Evolutionary conservation across 164 flowering plant genomes (phyloP).

Genomic region (Echeveria elegans): DNA sequence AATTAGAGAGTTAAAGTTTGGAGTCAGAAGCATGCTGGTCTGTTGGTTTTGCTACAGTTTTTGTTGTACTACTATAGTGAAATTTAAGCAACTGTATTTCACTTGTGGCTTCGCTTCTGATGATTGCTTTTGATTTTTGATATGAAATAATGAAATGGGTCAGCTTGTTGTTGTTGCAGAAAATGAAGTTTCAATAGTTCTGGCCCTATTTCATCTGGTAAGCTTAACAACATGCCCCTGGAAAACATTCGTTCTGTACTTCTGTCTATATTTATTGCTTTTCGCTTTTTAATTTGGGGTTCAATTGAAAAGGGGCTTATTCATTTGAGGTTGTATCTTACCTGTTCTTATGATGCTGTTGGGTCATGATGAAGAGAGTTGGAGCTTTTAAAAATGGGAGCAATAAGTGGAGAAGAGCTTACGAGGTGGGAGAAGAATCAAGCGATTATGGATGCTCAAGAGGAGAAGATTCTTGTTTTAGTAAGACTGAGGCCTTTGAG

Average conservation of each 20-base stretch:
- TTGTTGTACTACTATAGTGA: constrained; percentile 8
- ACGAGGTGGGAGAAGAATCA: constrained; percentile 54
- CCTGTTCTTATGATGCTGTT: constrained; percentile 5
- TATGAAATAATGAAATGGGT: constrained; percentile 16
- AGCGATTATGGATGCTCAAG: constrained; percentile 23
- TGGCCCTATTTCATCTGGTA: constrained; percentile 13
- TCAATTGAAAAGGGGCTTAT: too few relatives aligned
- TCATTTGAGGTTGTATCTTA: background rate
- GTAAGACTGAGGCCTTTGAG: constrained; percentile 95
- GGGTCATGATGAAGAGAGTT: constrained; percentile 7
- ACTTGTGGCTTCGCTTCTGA: constrained; percentile 17
- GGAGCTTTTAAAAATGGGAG: constrained; percentile 44
- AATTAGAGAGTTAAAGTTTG: constrained; percentile 3
- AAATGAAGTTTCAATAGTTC: constrained; percentile 14
- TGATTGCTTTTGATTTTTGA: constrained; percentile 7
- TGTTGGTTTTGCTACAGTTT: constrained; percentile 3
- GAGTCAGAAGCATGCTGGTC: background rate
- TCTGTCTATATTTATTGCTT: background rate
- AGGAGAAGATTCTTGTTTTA: constrained; percentile 83
- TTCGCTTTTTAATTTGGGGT: too few relatives aligned
- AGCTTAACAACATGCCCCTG: constrained; percentile 15
- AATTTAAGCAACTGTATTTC: constrained; percentile 20
- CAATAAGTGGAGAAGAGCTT: constrained; percentile 60
- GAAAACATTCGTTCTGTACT: background rate
- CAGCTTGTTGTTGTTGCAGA: constrained; percentile 30